Evolutionary conservation across 352 stramenopile genomes (phyloP).

Genomic region (Pseudoperonospora humuli): DNA sequence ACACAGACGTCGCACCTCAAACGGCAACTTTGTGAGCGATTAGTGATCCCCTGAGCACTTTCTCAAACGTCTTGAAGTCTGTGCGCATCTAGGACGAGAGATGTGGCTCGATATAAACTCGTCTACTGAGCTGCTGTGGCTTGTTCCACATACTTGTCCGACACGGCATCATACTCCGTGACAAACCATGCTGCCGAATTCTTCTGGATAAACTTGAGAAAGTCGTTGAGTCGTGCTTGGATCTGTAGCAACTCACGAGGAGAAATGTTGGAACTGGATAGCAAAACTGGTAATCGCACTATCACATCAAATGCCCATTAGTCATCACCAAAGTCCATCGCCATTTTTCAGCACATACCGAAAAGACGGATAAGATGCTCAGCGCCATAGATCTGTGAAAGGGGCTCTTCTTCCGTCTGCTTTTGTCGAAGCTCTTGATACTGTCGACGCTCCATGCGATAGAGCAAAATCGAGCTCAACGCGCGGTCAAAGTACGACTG

Average conservation of each 20-base stretch:
- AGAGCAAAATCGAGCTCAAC: conserved; percentile 86
- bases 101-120: too few relatives aligned
- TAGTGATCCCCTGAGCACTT: too few relatives aligned
- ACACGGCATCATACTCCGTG: conserved; percentile 50
- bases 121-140: conserved; percentile 14
- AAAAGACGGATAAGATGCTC: conserved; percentile 89
- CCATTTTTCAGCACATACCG: conserved; percentile 40
- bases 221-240: conserved; percentile 69
- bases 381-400: conserved; percentile 88
- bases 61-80: too few relatives aligned
- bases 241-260: conserved; percentile 55
- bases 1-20: too few relatives aligned
- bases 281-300: conserved; percentile 77
- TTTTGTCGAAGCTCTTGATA: conserved; percentile 72
- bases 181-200: conserved; percentile 63
- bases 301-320: conserved; percentile 5
- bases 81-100: too few relatives aligned
- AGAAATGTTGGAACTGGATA: conserved; percentile 51
- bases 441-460: conserved; percentile 86
- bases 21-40: too few relatives aligned
- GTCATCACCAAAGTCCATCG: too few relatives aligned
- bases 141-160: conserved; percentile 50
- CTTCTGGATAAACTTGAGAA: conserved; percentile 80
- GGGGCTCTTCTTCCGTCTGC: conserved; percentile 37
- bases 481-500: conserved; percentile 87